Percentiles rank a stretch among this genome's conserved stretches.
phyloP scores from a whole-genome alignment of 1,284 basidiomycete species.

The Naganishia albida region DNA sequence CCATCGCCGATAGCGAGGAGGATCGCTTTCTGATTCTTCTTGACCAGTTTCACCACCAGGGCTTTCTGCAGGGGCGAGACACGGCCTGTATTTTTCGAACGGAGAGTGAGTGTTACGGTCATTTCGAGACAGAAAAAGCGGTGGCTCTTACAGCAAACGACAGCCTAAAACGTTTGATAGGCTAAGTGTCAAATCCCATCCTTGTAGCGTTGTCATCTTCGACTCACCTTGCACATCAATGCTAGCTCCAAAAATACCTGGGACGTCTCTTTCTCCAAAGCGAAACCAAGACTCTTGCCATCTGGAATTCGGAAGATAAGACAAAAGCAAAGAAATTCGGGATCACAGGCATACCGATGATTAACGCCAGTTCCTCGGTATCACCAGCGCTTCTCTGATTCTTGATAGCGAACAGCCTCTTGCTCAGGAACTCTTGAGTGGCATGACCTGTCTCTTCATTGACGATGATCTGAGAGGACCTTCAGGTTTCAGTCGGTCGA shows the following conservation, averaged over 20 bases:
- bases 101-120: not conserved
- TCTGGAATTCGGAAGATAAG: constrained; percentile 61
- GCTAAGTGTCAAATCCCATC: not conserved
- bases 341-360: constrained; percentile 70
- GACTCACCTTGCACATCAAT: constrained; percentile 78
- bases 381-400: constrained; percentile 88
- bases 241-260: constrained; percentile 92
- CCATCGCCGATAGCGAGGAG: constrained; percentile 83
- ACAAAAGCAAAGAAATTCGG: not conserved
- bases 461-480: constrained; percentile 71
- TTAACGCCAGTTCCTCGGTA: constrained; percentile 87
- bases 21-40: constrained; percentile 89
- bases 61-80: constrained; percentile 98
- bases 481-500: not conserved
- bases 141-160: constrained; percentile 80
- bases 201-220: too few species aligned
- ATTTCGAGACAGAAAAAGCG: not conserved
- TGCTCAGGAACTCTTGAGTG: constrained; percentile 85
- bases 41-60: constrained; percentile 95
- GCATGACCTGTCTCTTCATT: constrained; percentile 85
- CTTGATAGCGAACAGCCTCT: constrained; percentile 86
- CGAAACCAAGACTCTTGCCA: constrained; percentile 90
- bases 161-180: constrained; percentile 59
- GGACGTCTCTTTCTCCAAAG: constrained; percentile 87
- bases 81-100: constrained; percentile 14